phyloP scores from a whole-genome alignment of 345 rosid species.

The Acer yangbiense region DNA sequence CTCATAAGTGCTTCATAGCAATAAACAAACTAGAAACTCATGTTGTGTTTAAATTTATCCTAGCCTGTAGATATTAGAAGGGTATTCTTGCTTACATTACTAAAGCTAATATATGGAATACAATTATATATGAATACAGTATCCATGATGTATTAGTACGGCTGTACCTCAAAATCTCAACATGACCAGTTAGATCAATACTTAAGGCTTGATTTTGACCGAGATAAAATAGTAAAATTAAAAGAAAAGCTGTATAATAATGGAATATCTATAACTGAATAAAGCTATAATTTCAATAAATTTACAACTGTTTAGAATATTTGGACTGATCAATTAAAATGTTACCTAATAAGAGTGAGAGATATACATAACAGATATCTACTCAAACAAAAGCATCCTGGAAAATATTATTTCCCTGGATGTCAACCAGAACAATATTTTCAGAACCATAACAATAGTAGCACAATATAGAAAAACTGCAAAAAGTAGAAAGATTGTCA shows the following conservation, averaged over 20 bases:
- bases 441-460: constrained; percentile 1
- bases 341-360: background rate
- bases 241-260: background rate
- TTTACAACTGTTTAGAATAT: constrained; percentile 1
- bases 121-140: background rate
- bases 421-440: constrained; percentile 9
- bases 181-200: background rate
- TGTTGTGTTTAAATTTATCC: background rate
- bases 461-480: constrained; percentile 1
- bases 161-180: background rate
- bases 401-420: background rate
- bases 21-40: background rate
- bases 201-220: background rate
- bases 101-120: background rate
- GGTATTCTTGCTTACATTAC: background rate
- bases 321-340: background rate
- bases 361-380: background rate
- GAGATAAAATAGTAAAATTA: background rate
- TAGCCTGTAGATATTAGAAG: background rate
- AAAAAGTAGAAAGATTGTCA: background rate
- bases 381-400: background rate
- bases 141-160: background rate
- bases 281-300: background rate
- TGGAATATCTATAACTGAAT: background rate
- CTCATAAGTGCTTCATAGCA: background rate